Evolutionary conservation across 345 rosid species (phyloP).

Genomic region (Firmiana major): DNA sequence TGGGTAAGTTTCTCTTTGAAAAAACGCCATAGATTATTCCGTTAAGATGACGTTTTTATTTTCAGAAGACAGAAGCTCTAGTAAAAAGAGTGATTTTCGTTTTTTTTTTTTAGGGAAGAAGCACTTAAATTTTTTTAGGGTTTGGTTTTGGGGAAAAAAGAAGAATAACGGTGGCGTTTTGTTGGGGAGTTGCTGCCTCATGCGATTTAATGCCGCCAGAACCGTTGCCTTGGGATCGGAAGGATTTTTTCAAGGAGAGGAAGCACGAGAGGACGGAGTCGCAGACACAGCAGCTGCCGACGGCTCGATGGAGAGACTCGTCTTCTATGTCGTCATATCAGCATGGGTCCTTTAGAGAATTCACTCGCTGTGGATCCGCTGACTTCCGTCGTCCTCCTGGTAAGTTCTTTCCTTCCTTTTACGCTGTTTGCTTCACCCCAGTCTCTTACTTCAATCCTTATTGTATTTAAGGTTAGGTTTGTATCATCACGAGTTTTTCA

Average conservation of each 20-base stretch:
- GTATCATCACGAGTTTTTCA: neutral
- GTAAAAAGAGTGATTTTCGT: neutral
- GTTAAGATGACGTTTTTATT: neutral
- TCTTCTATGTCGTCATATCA: constrained; percentile 39
- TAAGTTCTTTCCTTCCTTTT: constrained; percentile 14
- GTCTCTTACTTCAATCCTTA: neutral
- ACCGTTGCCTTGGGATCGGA: constrained; percentile 90
- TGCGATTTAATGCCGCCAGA: constrained; percentile 94
- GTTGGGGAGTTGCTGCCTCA: constrained; percentile 24
- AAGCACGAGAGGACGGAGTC: constrained; percentile 77
- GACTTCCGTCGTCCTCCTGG: constrained; percentile 80
- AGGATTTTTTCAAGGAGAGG: constrained; percentile 79
- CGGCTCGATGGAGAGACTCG: constrained; percentile 74
- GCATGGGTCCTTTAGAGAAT: constrained; percentile 45
- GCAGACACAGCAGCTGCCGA: constrained; percentile 15
- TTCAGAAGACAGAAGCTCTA: neutral
- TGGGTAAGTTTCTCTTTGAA: neutral
- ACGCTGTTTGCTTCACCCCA: neutral
- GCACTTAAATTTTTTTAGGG: neutral
- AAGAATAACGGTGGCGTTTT: constrained; percentile 16
- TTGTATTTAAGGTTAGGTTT: neutral
- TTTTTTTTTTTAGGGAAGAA: neutral
- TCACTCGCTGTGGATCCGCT: constrained; percentile 59
- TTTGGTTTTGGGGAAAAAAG: neutral
- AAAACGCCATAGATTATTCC: neutral